Percentiles rank a stretch among this genome's conserved stretches.
phyloP scores from a whole-genome alignment of 2,329 filamentous ascomycete genomes.

The Exophiala lecanii-corni region DNA sequence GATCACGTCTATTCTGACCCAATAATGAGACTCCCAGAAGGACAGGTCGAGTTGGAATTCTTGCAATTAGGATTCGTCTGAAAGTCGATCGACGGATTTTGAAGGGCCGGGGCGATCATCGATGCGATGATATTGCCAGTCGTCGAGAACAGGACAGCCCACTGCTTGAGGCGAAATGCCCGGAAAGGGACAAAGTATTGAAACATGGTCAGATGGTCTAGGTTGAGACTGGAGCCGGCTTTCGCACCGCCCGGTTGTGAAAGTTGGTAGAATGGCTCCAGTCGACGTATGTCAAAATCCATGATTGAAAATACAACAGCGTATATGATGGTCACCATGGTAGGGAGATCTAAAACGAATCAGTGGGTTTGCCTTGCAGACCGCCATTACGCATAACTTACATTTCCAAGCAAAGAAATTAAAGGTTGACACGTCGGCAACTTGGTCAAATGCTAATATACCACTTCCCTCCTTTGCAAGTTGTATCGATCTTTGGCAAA shows the following conservation, averaged over 20 bases:
- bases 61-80: constrained; percentile 32
- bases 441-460: constrained; percentile 29
- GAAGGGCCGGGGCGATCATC: constrained; percentile 43
- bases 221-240: constrained; percentile 40
- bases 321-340: constrained; percentile 45
- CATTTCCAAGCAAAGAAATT: constrained; percentile 37
- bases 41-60: constrained; percentile 5
- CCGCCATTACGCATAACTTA: constrained; percentile 12
- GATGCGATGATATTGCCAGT: constrained; percentile 43
- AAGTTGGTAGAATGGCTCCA: constrained; percentile 47
- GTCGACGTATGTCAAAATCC: constrained; percentile 48
- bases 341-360: constrained; percentile 33
- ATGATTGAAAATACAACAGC: constrained; percentile 48
- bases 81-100: constrained; percentile 42
- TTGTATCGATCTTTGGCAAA: constrained; percentile 32
- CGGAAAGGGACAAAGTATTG: constrained; percentile 44
- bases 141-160: constrained; percentile 45
- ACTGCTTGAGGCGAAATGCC: constrained; percentile 43
- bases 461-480: constrained; percentile 35
- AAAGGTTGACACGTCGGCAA: constrained; percentile 27
- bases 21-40: constrained; percentile 29
- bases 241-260: constrained; percentile 32
- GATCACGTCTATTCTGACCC: constrained; percentile 38
- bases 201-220: constrained; percentile 47
- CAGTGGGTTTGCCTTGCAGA: constrained; percentile 3